These are phyloP conservation scores for Cercospora nicotianae DNA, from an alignment of 2,329 filamentous ascomycete genomes.

Conservation along the genomic window DNA sequence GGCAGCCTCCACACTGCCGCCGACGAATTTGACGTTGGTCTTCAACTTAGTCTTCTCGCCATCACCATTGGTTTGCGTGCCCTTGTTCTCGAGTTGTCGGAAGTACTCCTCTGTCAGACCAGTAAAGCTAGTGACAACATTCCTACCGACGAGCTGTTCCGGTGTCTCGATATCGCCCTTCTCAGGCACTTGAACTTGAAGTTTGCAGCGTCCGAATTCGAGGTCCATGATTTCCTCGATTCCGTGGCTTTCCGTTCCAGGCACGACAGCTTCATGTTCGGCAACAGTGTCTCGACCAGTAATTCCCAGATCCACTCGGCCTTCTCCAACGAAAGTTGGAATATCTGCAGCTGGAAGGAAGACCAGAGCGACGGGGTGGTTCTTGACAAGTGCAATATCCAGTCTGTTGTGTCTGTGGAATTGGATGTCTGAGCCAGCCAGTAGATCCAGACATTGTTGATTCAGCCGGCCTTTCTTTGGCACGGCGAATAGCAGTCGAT, in stretches of 20 bases:
- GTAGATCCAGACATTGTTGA: conserved; percentile 81
- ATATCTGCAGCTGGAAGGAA: conserved; percentile 98
- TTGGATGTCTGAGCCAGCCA: conserved; percentile 92
- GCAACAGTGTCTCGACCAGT: conserved; percentile 90
- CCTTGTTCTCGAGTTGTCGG: conserved; percentile 65
- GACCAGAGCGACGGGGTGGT: conserved; percentile 89
- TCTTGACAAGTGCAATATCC: conserved; percentile 97
- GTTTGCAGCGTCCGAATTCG: conserved; percentile 83
- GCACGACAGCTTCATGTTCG: conserved; percentile 64
- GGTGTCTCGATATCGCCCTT: conserved; percentile 71
- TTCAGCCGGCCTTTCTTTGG: conserved; percentile 98
- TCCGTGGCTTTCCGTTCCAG: conserved; percentile 53
- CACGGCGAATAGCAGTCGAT: conserved; percentile 92
- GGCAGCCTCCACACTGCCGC: conserved; percentile 94
- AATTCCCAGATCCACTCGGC: conserved; percentile 89
- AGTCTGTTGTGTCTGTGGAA: conserved; percentile 93
- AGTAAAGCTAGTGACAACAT: conserved; percentile 94
- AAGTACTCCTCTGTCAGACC: conserved; percentile 83
- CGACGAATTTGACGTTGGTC: conserved; percentile 91
- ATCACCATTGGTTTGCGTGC: conserved; percentile 42
- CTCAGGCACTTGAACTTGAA: conserved; percentile 95
- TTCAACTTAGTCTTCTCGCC: conserved; percentile 58
- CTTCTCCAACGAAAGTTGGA: conserved; percentile 94
- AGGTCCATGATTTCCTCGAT: conserved; percentile 89
- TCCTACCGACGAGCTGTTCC: conserved; percentile 82